phyloP scores from a whole-genome alignment of 164 flowering plant genomes.

The Magnolia officinalis region DNA sequence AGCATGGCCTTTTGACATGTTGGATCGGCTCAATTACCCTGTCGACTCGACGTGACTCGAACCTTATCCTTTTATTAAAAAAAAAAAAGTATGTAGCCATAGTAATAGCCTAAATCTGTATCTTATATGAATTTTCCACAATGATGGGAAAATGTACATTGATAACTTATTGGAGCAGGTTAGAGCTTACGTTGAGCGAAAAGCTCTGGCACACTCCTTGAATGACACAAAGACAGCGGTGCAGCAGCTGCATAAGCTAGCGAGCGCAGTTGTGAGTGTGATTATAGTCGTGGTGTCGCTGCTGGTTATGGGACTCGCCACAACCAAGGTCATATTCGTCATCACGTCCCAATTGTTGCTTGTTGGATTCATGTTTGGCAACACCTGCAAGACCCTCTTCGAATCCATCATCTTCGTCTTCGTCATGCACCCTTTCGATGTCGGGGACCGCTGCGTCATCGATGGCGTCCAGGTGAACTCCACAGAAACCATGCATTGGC shows the following conservation, averaged over 20 bases:
- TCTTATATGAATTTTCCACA: too few relatives aligned
- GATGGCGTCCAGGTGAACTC: conserved; percentile 50
- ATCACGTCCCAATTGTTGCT: conserved; percentile 43
- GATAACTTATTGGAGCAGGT: conserved; percentile 27
- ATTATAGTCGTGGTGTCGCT: conserved; percentile 35
- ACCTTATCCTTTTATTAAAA: background rate
- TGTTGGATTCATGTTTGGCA: conserved; percentile 42
- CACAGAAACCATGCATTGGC: too few relatives aligned
- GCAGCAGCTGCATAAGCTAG: conserved; percentile 49
- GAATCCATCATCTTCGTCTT: conserved; percentile 62
- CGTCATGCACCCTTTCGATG: conserved; percentile 63
- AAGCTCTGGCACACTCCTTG: conserved; percentile 45
- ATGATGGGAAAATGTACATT: background rate
- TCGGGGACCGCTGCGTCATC: conserved; percentile 59
- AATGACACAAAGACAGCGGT: conserved; percentile 65
- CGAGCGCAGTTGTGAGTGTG: conserved; percentile 31
- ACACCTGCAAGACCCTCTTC: conserved; percentile 49
- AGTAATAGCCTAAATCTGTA: background rate
- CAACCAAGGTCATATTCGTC: conserved; percentile 37
- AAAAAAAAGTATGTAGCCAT: too few relatives aligned
- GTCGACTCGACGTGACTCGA: too few relatives aligned
- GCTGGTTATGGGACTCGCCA: conserved; percentile 44
- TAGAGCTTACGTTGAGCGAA: conserved; percentile 41
- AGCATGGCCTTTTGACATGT: too few relatives aligned
- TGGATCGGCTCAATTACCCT: too few relatives aligned